Conservation (phyloP, 192 early-diverging fungal species). For the Backusella sp. region DNA sequence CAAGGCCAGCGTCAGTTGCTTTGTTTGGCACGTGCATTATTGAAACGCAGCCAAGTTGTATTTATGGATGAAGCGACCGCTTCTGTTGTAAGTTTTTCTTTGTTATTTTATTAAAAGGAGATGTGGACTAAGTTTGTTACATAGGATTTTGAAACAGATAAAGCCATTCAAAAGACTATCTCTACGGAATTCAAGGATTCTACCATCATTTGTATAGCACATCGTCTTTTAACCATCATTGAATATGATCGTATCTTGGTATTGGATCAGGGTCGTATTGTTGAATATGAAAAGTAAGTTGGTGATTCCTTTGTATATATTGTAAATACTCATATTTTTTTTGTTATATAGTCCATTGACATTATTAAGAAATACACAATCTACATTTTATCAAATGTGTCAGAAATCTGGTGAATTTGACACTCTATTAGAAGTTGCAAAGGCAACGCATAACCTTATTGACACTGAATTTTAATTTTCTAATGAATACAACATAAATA, state of each 20-base stretch:
- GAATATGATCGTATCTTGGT: constrained; percentile 79
- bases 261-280: constrained; percentile 72
- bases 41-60: constrained; percentile 48
- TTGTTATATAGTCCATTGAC: constrained; percentile 51
- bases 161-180: constrained; percentile 59
- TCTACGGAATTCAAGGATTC: constrained; percentile 50
- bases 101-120: no score
- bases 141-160: constrained; percentile 56
- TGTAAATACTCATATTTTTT: background rate
- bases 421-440: constrained; percentile 59
- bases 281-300: constrained; percentile 70
- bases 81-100: constrained; percentile 11
- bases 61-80: constrained; percentile 61
- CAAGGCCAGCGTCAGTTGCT: constrained; percentile 81
- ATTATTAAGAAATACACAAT: constrained; percentile 60
- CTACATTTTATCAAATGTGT: constrained; percentile 76
- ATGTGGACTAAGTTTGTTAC: background rate
- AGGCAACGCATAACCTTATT: constrained; percentile 23
- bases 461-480: background rate
- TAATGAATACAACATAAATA: background rate
- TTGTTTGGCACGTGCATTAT: constrained; percentile 74
- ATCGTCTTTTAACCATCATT: constrained; percentile 55
- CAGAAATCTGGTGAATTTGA: constrained; percentile 81
- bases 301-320: background rate
- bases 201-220: constrained; percentile 62